These are phyloP conservation scores for Lyophyllum shimeji DNA, from an alignment of 768 basidiomycete species.

Conservation along the genomic window DNA sequence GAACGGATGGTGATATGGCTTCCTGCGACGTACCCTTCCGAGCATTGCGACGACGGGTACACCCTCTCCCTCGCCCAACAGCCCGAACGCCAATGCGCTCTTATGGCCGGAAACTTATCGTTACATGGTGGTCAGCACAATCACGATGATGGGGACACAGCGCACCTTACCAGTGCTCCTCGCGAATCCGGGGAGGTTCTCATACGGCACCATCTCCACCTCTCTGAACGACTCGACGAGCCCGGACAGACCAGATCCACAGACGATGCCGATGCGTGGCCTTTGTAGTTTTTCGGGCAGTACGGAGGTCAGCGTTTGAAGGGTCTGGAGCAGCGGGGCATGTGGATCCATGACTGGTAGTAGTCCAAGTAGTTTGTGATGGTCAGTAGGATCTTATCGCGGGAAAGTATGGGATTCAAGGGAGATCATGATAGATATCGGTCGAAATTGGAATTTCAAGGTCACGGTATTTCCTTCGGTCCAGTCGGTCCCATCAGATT, in stretches of 20 bases:
- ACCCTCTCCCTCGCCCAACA: slow-evolving; percentile 59
- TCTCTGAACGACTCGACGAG: slow-evolving; percentile 63
- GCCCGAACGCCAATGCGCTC: slow-evolving; percentile 78
- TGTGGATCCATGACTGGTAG: background rate
- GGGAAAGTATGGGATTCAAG: background rate
- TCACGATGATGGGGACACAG: background rate
- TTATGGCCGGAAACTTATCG: slow-evolving; percentile 74
- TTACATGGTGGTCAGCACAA: background rate
- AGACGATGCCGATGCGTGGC: slow-evolving; percentile 80
- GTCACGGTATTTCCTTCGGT: too few species aligned
- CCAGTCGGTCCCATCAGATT: too few species aligned
- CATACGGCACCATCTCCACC: slow-evolving; percentile 62
- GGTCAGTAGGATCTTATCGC: background rate
- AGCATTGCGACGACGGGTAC: slow-evolving; percentile 89
- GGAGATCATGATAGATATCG: background rate
- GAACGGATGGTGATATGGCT: background rate
- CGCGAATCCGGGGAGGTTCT: slow-evolving; percentile 68
- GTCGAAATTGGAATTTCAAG: background rate
- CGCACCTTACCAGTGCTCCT: slow-evolving; percentile 67
- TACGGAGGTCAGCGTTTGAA: slow-evolving; percentile 29
- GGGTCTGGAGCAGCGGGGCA: slow-evolving; percentile 24
- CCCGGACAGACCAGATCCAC: slow-evolving; percentile 82
- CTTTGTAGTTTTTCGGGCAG: slow-evolving; percentile 35
- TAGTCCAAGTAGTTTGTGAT: background rate
- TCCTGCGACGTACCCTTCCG: slow-evolving; percentile 58